These are phyloP conservation scores for Alternaria metachromatica DNA, from an alignment of 2,329 filamentous ascomycete species.

Conservation along the genomic window DNA sequence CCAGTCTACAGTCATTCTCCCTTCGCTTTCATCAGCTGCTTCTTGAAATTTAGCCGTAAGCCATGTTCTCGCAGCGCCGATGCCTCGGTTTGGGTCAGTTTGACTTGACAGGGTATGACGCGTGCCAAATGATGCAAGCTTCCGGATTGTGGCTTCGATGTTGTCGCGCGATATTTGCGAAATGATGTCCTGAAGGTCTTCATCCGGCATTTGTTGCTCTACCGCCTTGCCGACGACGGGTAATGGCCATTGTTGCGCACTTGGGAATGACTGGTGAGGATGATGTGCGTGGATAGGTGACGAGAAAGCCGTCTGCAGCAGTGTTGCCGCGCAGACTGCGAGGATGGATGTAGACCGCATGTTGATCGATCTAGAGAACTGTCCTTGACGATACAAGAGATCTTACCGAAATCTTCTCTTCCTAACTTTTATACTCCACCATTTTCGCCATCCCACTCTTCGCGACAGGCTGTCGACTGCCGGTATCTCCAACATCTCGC, in stretches of 20 bases:
- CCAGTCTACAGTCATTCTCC: slow-evolving; percentile 57
- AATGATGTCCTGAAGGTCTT: slow-evolving; percentile 47
- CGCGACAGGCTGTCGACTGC: slow-evolving; percentile 3
- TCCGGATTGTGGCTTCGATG: slow-evolving; percentile 58
- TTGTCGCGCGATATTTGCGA: slow-evolving; percentile 48
- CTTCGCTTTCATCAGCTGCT: slow-evolving; percentile 55
- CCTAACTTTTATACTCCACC: not conserved
- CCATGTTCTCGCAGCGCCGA: slow-evolving; percentile 63
- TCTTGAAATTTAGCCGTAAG: slow-evolving; percentile 55
- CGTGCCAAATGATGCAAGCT: slow-evolving; percentile 61
- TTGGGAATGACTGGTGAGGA: slow-evolving; percentile 16
- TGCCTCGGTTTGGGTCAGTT: slow-evolving; percentile 57
- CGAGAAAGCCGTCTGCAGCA: slow-evolving; percentile 11
- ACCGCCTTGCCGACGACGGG: slow-evolving; percentile 38
- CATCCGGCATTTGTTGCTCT: slow-evolving; percentile 46
- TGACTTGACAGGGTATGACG: slow-evolving; percentile 61
- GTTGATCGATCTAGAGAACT: not conserved
- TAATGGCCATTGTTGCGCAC: slow-evolving; percentile 45
- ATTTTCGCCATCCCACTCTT: slow-evolving; percentile 13
- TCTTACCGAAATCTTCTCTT: not conserved
- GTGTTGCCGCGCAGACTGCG: slow-evolving; percentile 6
- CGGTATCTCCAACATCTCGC: slow-evolving; percentile 16
- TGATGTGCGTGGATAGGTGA: slow-evolving; percentile 22
- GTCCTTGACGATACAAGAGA: not conserved
- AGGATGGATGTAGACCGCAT: slow-evolving; percentile 19